Base-by-base conservation (phyloP, 495 filamentous ascomycete genomes). In the Lepraria neglecta region DNA sequence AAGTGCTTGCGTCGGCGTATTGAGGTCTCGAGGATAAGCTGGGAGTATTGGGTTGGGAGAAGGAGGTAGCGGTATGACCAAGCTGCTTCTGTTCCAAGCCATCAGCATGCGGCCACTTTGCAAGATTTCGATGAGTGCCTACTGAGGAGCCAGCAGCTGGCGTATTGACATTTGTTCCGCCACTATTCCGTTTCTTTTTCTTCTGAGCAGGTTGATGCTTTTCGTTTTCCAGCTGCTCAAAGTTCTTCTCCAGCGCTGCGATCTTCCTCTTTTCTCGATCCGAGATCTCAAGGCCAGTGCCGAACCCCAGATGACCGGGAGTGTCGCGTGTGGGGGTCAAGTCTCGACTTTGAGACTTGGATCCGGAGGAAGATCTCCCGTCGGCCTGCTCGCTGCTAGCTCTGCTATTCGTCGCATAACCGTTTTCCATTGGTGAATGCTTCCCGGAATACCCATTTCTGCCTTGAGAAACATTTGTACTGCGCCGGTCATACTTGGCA, bases 241-340 rank as follows among this genome's bases (percentile, higher is more conserved):
- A 87, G 30, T 82, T 82, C 68, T 89, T 88, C 69, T 97, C 91
- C 17, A 90, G 80, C 71, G 88, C 87, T 21, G 87, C 86, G 30
- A 96, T 83, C 69, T 97, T 97, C 45, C 89, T 83, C 71, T 89
- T 89, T 65, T 97, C 92, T 17, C 92, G 83, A 61, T 87, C 90
- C 6, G 91, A 94, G 6, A 90, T 78, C 68, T 89, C 90, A 3
- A 75, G 75, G 66, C 74, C 84, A 52, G 73, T 78, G 74, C 68
- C 81, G 66, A 54, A 77, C 62, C 74, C 81, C 66, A 75, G 77
- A 60, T 68, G 73, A 4, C 80, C 76, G 38, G 77, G 75, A 3
- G 77, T 74, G 30, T 67, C 70, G 35, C 68, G 56, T 7, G 73
- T 78, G 0, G 90, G 91, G 7, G 90, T 95, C 69, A 90, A 76